phyloP scores from a whole-genome alignment of 495 filamentous ascomycete species.

The Lineolata rhizophorae region DNA sequence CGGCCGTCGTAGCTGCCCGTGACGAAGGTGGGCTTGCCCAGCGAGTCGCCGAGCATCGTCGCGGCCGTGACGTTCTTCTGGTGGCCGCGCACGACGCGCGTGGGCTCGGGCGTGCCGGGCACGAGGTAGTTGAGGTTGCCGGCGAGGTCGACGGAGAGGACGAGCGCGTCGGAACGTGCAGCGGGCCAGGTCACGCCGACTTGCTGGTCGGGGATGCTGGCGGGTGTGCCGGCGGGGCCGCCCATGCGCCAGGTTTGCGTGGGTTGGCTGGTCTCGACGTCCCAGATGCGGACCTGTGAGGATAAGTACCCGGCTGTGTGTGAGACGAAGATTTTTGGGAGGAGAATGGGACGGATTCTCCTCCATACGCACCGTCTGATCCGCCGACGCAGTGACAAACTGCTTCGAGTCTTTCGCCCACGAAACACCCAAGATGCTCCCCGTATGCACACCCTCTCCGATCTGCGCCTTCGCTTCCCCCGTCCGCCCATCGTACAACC shows the following conservation, averaged over 20 bases:
- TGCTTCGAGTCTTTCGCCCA: slow-evolving; percentile 78
- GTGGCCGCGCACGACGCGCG: slow-evolving; percentile 65
- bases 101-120: slow-evolving; percentile 42
- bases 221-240: slow-evolving; percentile 36
- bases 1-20: slow-evolving; percentile 84
- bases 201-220: slow-evolving; percentile 67
- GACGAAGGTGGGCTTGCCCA: too few species aligned
- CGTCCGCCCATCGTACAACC: slow-evolving; percentile 87
- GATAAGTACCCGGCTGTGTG: too few species aligned
- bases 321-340: too few species aligned
- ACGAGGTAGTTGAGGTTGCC: slow-evolving; percentile 82
- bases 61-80: slow-evolving; percentile 79
- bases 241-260: slow-evolving; percentile 71
- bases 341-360: too few species aligned
- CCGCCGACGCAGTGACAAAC: slow-evolving; percentile 80
- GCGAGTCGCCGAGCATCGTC: slow-evolving; percentile 29
- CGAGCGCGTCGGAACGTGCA: slow-evolving; percentile 58
- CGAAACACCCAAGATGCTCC: slow-evolving; percentile 77
- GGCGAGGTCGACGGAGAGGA: slow-evolving; percentile 71
- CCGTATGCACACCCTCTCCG: slow-evolving; percentile 67
- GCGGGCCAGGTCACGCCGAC: slow-evolving; percentile 86
- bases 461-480: slow-evolving; percentile 60
- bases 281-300: slow-evolving; percentile 69
- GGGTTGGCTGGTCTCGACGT: slow-evolving; percentile 55
- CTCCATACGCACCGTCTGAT: slow-evolving; percentile 62